phyloP scores from a whole-genome alignment of 495 filamentous ascomycete genomes.

The Xylaria nigripes region DNA sequence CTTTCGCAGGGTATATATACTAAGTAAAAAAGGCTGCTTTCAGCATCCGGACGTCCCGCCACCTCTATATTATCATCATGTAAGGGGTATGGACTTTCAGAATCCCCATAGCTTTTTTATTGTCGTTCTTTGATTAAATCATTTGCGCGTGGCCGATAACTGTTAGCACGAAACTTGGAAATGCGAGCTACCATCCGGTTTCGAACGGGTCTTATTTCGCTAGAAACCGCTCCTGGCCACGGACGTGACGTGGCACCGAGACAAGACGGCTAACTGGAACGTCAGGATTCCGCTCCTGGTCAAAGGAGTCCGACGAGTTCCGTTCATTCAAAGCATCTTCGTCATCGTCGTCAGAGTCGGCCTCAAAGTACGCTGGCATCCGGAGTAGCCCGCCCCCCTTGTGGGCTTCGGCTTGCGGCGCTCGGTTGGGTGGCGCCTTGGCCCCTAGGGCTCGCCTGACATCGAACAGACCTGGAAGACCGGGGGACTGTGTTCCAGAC shows the following conservation, averaged over 20 bases:
- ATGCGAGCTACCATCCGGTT: too few species aligned
- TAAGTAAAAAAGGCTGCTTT: too few species aligned
- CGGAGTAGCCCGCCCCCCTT: slow-evolving; percentile 8
- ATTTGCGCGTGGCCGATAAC: too few species aligned
- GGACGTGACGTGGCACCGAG: neutral
- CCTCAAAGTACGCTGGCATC: slow-evolving; percentile 13
- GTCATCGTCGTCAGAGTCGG: slow-evolving; percentile 12
- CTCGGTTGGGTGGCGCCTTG: neutral
- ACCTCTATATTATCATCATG: too few species aligned
- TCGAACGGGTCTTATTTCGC: neutral
- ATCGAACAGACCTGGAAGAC: slow-evolving; percentile 32
- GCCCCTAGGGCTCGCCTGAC: neutral
- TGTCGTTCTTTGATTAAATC: too few species aligned
- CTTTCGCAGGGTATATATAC: too few species aligned
- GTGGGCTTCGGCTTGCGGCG: slow-evolving; percentile 2
- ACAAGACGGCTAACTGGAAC: slow-evolving; percentile 12
- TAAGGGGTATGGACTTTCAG: too few species aligned
- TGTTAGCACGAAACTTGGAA: too few species aligned
- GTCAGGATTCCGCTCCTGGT: slow-evolving; percentile 22
- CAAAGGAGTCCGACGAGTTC: slow-evolving; percentile 11
- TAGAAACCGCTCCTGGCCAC: neutral
- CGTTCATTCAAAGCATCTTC: too few species aligned
- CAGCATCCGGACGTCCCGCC: too few species aligned
- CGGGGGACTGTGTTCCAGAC: slow-evolving; percentile 29
- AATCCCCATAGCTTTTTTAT: too few species aligned